Percentiles rank a stretch among this genome's conserved stretches.
phyloP scores from a whole-genome alignment of 2,329 filamentous ascomycete genomes.

The Cryphonectria japonica region DNA sequence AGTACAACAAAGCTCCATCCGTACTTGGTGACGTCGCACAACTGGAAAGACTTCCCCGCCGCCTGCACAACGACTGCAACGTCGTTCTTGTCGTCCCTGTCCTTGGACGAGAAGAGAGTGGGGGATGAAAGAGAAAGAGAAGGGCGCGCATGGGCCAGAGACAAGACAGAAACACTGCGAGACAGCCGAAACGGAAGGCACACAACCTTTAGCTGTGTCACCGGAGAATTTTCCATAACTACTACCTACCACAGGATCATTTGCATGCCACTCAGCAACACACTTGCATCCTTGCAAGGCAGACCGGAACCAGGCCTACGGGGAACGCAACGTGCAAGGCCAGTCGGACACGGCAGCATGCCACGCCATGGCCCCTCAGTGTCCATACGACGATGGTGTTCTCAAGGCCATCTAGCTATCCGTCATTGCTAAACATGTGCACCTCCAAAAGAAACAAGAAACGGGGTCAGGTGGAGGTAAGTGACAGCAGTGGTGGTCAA shows the following conservation, averaged over 20 bases:
- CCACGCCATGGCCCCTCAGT: constrained; percentile 1
- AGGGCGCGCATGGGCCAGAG: no score
- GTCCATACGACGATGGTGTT: neutral
- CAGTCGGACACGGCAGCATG: constrained; percentile 19
- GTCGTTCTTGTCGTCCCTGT: constrained; percentile 10
- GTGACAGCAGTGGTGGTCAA: neutral
- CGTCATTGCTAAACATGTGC: constrained; percentile 1
- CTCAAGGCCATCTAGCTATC: neutral
- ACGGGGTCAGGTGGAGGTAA: neutral
- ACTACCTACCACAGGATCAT: neutral
- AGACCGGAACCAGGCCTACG: constrained; percentile 13
- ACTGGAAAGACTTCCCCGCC: constrained; percentile 18
- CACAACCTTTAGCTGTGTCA: constrained; percentile 22
- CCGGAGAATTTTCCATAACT: constrained; percentile 19
- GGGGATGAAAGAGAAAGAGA: neutral
- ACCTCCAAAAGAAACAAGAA: neutral
- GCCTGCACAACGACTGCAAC: constrained; percentile 15
- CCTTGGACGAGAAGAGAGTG: constrained; percentile 21
- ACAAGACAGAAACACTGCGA: constrained; percentile 2
- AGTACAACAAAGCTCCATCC: neutral
- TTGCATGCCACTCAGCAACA: neutral
- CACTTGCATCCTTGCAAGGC: constrained; percentile 5
- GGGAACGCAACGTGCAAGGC: constrained; percentile 20
- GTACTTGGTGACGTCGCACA: constrained; percentile 21
- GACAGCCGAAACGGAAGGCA: constrained; percentile 19